Conservation (phyloP, 148 eudicot species). For the Polygonum maritimum region DNA sequence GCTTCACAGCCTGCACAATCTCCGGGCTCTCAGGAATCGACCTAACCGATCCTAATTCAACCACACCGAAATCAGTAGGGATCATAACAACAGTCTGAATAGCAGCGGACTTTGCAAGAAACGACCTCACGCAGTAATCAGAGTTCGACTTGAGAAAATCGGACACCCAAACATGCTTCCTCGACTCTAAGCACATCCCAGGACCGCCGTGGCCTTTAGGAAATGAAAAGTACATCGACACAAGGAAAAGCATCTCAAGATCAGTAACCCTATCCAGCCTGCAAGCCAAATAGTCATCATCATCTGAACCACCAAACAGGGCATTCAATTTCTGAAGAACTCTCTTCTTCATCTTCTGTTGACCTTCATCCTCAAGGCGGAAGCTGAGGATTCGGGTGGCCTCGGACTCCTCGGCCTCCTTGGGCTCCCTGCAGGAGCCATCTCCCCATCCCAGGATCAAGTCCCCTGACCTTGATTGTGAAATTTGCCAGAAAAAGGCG, state of each 20-base stretch:
- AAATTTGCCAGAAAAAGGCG: slow-evolving; percentile 86
- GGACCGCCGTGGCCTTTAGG: slow-evolving; percentile 74
- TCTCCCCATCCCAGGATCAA: slow-evolving; percentile 90
- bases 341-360: slow-evolving; percentile 72
- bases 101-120: slow-evolving; percentile 68
- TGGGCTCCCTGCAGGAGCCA: slow-evolving; percentile 89
- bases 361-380: slow-evolving; percentile 58
- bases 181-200: slow-evolving; percentile 57
- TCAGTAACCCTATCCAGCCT: slow-evolving; percentile 84
- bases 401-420: slow-evolving; percentile 55
- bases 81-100: slow-evolving; percentile 73
- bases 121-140: slow-evolving; percentile 71
- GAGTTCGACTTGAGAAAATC: slow-evolving; percentile 40
- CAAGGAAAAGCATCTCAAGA: slow-evolving; percentile 84
- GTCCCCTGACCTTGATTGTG: slow-evolving; percentile 57
- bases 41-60: slow-evolving; percentile 78
- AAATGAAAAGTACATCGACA: slow-evolving; percentile 84
- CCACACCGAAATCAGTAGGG: slow-evolving; percentile 87
- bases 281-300: slow-evolving; percentile 68
- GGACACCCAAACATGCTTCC: slow-evolving; percentile 60
- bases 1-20: slow-evolving; percentile 42
- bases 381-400: slow-evolving; percentile 31
- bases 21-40: slow-evolving; percentile 44
- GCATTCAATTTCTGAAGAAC: slow-evolving; percentile 69
- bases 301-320: slow-evolving; percentile 65